Base-by-base conservation (phyloP, 148 eudicot species). In the Silene uniflora region DNA sequence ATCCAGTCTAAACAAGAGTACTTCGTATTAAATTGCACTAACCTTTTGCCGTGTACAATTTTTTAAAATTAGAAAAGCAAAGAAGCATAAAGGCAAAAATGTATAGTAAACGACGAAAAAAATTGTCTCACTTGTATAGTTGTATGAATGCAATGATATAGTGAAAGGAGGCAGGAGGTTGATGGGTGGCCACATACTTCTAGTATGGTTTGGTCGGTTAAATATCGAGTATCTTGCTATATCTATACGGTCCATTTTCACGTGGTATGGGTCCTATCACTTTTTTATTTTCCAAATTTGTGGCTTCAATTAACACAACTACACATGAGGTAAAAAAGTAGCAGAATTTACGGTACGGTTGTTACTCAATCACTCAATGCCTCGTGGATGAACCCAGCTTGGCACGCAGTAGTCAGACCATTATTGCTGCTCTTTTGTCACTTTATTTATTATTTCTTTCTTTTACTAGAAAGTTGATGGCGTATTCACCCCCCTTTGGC, bases 181-280 rank as follows among this genome's bases (percentile, higher is more conserved):
- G 10, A 60, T 18, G 25, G 10, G 11, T 60, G 21, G 25, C 63
- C 63, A 60, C 63, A 60, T 60, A 7, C 3, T n/a, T n/a, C n/a
- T n/a, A n/a, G n/a, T 19, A 19, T 21, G 24, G 13, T 60, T 60
- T 60, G 63, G 63, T 21, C 63, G 63, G 63, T 9, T 60, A 10
- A n/a, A 5, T 21, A 19, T 60, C n/a, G 10, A 60, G 63, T 60
- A 60, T 60, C 24, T 18, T 60, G 19, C 63, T 60, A 60, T 60
- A 60, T 60, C 22, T 60, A 60, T 10, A 60, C 10, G 63, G 63
- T 60, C 63, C 63, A 60, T 22, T 60, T 60, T 60, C 63, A 60
- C 63, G 63, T 60, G 63, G 63, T 22, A 21, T 60, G 63, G 63
- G 63, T 0, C 63, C 5, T 21, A 8, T 60, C 23, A 21, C 63